Evolutionary conservation across 805 yeast species (phyloP), one percentile per base, ranked within the genome.

Genomic region (Kuraishia hungarica): DNA sequence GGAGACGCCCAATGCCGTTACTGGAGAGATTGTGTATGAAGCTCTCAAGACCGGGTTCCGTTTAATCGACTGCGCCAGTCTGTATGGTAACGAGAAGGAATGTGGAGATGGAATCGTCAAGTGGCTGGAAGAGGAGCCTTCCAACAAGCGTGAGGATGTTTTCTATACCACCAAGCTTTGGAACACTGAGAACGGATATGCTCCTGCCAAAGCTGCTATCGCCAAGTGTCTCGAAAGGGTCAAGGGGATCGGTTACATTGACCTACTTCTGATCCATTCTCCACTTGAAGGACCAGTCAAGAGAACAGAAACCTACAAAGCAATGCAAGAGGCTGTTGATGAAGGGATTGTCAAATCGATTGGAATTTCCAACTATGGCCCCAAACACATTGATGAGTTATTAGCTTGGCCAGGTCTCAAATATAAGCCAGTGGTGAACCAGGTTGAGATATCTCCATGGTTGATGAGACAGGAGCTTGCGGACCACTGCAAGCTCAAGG

Each of bases 401-500:
- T 71, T 86, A 49, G 61, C 65, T 2, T 83, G 88, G 86, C 76
- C 77, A 2, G 81, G 74, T 1, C 64, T 81, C 58, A 77, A 68
- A 57, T 64, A 78, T 58, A 75, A 76, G 58, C 92, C 96, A 0
- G 89, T 84, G 0, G 85, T 87, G 48, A 86, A 89, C 67, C 96
- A 90, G 67, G 80, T 89, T 63, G 96, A 89, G 68, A 77, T 89
- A 53, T 88, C 89, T 57, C 96, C 94, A 21, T 88, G 94, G 92
- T 74, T 86, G 62, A 88, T 86, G 71, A 75, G 87, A 61, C 70
- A 75, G 54, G 83, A 84, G 53, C 73, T 89, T 56, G 81, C 86
- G 22, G 78, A 82, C 54, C 86, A 72, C 68, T 83, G 87, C 65
- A 72, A 75, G 35, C 64, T 74, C 17, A 69, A 84, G 56, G 82